Evolutionary conservation across 352 stramenopile genomes (phyloP).

Genomic region (Globisporangium okanoganense): DNA sequence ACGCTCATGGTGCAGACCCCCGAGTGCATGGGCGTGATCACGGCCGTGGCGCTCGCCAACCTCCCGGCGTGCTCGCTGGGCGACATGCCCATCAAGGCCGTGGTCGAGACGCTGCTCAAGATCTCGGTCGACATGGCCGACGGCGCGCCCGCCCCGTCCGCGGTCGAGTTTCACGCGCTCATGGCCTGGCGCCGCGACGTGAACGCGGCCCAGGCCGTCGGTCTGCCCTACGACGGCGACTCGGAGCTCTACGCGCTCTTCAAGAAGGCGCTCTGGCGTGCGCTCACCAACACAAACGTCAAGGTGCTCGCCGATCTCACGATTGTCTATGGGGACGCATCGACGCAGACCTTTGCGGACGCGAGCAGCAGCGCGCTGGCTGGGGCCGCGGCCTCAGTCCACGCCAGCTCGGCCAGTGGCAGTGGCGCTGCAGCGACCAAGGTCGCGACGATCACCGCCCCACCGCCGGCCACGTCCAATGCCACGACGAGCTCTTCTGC

Average conservation of each 20-base stretch:
- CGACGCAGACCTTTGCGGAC: conserved; percentile 22
- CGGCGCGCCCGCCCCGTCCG: conserved; percentile 23
- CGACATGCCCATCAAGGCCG: conserved; percentile 44
- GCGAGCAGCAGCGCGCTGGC: conserved; percentile 25
- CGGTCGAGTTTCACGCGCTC: conserved; percentile 37
- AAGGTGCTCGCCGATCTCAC: conserved; percentile 39
- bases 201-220: conserved; percentile 41
- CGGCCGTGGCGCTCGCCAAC: conserved; percentile 30
- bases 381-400: conserved; percentile 28
- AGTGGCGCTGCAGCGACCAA: neutral
- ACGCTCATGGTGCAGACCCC: conserved; percentile 37
- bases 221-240: conserved; percentile 43
- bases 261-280: conserved; percentile 34
- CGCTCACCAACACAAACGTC: conserved; percentile 32
- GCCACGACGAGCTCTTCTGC: conserved; percentile 19
- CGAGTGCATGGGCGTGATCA: conserved; percentile 51
- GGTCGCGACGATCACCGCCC: neutral
- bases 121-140: conserved; percentile 43
- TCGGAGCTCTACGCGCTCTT: conserved; percentile 48
- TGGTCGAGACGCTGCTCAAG: conserved; percentile 62
- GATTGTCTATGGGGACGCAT: conserved; percentile 24
- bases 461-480: conserved; percentile 11
- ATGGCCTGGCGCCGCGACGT: conserved; percentile 53
- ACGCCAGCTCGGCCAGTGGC: conserved; percentile 13
- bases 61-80: conserved; percentile 49